Percentiles rank a stretch among this genome's conserved stretches.
Evolutionary conservation across 2,329 filamentous ascomycete genomes (phyloP).

Genomic region (Phoma sp.): DNA sequence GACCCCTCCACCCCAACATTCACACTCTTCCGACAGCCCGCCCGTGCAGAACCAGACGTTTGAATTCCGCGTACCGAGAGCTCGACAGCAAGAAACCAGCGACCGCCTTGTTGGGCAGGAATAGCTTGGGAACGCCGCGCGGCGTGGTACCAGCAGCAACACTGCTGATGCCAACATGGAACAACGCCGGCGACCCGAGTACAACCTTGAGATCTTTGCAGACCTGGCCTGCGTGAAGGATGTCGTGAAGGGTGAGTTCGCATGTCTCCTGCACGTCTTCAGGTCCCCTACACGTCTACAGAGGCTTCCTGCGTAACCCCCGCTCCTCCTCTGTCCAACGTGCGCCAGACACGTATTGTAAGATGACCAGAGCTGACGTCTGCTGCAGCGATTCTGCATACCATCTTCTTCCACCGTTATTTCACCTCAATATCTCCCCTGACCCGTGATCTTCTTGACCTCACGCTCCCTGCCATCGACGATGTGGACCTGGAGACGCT

Average conservation of each 20-base stretch:
- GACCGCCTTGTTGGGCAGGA: slow-evolving; percentile 1
- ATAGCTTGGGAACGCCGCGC: slow-evolving; percentile 10
- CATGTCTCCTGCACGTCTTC: slow-evolving; percentile 13
- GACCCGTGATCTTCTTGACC: slow-evolving; percentile 86
- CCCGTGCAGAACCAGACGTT: slow-evolving; percentile 19
- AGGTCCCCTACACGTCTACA: slow-evolving; percentile 8
- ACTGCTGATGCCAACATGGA: slow-evolving; percentile 60
- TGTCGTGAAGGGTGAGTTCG: slow-evolving; percentile 78
- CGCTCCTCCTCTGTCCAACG: slow-evolving; percentile 8
- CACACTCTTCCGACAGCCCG: slow-evolving; percentile 17
- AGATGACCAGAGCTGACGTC: slow-evolving; percentile 14
- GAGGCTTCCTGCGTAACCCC: background rate
- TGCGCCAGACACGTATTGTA: slow-evolving; percentile 2
- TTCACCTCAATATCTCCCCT: slow-evolving; percentile 84
- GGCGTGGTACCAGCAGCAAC: slow-evolving; percentile 14
- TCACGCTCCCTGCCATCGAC: slow-evolving; percentile 86
- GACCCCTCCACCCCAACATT: slow-evolving; percentile 15
- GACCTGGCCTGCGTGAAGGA: slow-evolving; percentile 90
- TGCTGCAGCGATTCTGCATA: slow-evolving; percentile 80
- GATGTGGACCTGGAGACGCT: slow-evolving; percentile 91
- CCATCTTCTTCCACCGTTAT: slow-evolving; percentile 98
- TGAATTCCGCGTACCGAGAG: background rate
- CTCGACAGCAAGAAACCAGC: background rate
- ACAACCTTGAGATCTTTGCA: slow-evolving; percentile 91
- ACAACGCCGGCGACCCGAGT: slow-evolving; percentile 75